Evolutionary conservation across 345 rosid species (phyloP).

Genomic region (Linum trigynum): DNA sequence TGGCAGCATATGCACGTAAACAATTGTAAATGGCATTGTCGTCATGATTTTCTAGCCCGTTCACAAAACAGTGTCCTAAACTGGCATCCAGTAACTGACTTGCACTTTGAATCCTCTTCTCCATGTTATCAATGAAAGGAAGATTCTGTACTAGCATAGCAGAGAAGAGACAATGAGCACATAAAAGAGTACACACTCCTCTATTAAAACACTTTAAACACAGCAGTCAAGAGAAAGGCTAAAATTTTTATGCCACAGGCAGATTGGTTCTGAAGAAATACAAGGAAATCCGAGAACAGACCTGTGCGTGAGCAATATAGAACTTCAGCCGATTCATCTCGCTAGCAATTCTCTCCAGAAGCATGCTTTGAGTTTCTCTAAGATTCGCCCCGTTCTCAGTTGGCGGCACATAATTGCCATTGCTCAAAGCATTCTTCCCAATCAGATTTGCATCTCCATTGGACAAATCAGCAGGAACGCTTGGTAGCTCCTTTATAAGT

Average conservation of each 20-base stretch:
- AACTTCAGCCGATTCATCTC: slow-evolving; percentile 97
- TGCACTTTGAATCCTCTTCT: slow-evolving; percentile 90
- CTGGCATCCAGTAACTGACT: slow-evolving; percentile 80
- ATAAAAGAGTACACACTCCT: slow-evolving; percentile 12
- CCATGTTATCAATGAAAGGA: slow-evolving; percentile 94
- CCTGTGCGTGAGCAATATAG: slow-evolving; percentile 87
- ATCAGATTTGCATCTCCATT: slow-evolving; percentile 45
- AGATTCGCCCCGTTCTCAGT: slow-evolving; percentile 66
- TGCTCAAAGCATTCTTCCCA: slow-evolving; percentile 34
- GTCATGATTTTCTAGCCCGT: slow-evolving; percentile 79
- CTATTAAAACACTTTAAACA: not conserved
- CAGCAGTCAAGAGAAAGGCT: not conserved
- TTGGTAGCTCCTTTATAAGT: slow-evolving; percentile 84
- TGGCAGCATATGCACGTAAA: slow-evolving; percentile 90
- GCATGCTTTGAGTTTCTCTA: slow-evolving; percentile 95
- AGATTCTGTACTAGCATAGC: slow-evolving; percentile 93
- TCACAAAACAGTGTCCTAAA: slow-evolving; percentile 89
- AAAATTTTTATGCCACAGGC: not conserved
- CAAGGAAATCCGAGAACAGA: slow-evolving; percentile 31
- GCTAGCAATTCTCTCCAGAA: slow-evolving; percentile 91
- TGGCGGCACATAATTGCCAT: slow-evolving; percentile 33
- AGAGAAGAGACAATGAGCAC: slow-evolving; percentile 44
- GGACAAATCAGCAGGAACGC: slow-evolving; percentile 74
- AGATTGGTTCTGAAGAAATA: not conserved
- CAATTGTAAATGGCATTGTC: slow-evolving; percentile 91